Evolutionary conservation across 2,329 filamentous ascomycete species (phyloP).

Genomic region (Rugonectria rugulosa): DNA sequence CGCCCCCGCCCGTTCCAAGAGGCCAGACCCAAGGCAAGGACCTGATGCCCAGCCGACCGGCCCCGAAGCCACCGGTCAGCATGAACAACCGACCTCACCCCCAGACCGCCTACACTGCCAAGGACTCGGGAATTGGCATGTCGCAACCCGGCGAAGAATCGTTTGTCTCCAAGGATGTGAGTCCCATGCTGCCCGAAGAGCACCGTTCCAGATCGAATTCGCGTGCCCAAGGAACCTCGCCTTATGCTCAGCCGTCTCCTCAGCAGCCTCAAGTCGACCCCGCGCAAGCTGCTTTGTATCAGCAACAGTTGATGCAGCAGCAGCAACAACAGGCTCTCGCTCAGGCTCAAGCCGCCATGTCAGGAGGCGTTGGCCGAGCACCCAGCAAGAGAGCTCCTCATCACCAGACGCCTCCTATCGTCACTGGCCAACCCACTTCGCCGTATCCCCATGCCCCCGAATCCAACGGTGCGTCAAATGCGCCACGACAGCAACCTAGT

Average conservation of each 20-base stretch:
- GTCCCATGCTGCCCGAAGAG: constrained; percentile 70
- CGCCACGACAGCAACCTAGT: constrained; percentile 47
- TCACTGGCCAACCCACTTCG: constrained; percentile 35
- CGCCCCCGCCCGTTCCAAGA: constrained; percentile 85
- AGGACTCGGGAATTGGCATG: constrained; percentile 71
- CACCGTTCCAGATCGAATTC: constrained; percentile 75
- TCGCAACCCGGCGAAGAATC: constrained; percentile 65
- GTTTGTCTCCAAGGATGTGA: constrained; percentile 60
- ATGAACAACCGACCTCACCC: constrained; percentile 65
- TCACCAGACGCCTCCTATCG: constrained; percentile 35
- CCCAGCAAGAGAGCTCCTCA: constrained; percentile 73
- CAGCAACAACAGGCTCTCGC: constrained; percentile 88
- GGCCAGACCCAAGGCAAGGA: constrained; percentile 59
- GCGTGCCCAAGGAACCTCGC: constrained; percentile 61
- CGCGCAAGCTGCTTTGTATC: constrained; percentile 58
- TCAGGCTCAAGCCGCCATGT: constrained; percentile 79
- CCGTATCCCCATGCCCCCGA: constrained; percentile 42
- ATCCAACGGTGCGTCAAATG: constrained; percentile 42
- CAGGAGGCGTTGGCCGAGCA: constrained; percentile 73
- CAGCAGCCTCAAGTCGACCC: constrained; percentile 41
- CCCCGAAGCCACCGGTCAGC: constrained; percentile 82
- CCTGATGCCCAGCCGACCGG: constrained; percentile 79
- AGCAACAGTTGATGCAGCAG: constrained; percentile 74
- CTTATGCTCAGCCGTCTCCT: constrained; percentile 57
- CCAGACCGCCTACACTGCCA: constrained; percentile 58